Evolutionary conservation across 202 grass and related monocot species (phyloP).

Genomic region (Saccharum hybrid): DNA sequence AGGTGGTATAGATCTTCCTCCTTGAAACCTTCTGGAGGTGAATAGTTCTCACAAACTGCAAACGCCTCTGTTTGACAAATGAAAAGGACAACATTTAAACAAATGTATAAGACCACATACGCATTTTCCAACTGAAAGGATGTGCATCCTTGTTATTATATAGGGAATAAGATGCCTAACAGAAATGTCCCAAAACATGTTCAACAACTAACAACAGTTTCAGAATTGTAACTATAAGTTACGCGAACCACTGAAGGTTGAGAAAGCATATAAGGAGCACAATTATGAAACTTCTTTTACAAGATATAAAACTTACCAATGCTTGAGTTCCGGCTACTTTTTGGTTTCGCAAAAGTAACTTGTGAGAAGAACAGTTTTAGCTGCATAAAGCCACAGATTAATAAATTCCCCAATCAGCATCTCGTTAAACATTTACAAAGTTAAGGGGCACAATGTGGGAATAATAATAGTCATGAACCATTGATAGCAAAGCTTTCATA

Average conservation of each 20-base stretch:
- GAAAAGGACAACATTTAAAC: background rate
- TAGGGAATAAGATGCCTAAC: background rate
- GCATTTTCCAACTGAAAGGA: background rate
- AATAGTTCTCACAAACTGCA: conserved; percentile 90
- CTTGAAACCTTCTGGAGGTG: conserved; percentile 79
- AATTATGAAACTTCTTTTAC: background rate
- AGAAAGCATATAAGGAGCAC: background rate
- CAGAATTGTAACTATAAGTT: background rate
- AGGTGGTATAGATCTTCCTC: conserved; percentile 87
- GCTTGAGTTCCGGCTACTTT: conserved; percentile 94
- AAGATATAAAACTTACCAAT: conserved; percentile 63
- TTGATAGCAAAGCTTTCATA: background rate
- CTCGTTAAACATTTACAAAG: background rate
- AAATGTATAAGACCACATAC: background rate
- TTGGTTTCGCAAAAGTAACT: conserved; percentile 96
- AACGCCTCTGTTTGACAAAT: conserved; percentile 73
- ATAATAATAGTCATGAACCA: background rate
- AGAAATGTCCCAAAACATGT: background rate
- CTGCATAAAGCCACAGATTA: conserved; percentile 45
- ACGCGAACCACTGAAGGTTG: background rate
- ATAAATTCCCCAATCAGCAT: background rate
- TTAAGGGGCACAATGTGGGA: background rate
- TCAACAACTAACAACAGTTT: background rate
- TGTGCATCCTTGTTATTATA: background rate
- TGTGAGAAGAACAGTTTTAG: conserved; percentile 90